These are phyloP conservation scores for Plasmodium billcollinsi DNA, from an alignment of 169 alveolate genomes.

Conservation along the genomic window DNA sequence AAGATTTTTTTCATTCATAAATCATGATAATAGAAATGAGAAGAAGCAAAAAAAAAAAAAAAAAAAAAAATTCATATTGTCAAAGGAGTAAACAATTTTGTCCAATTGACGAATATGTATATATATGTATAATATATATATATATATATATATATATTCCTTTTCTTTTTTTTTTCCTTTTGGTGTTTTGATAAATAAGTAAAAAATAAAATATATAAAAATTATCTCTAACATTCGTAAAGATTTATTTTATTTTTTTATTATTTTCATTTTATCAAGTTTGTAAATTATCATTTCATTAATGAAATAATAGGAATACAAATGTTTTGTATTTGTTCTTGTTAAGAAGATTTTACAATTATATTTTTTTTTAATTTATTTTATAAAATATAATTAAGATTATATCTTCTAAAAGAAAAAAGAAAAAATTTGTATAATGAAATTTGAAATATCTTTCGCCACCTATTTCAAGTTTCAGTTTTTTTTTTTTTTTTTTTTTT, in stretches of 20 bases:
- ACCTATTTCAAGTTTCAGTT: conserved; percentile 37
- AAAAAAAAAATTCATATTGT: background rate
- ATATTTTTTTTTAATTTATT: conserved; percentile 36
- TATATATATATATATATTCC: too few relatives aligned
- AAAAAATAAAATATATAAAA: conserved; percentile 27
- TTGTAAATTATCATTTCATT: background rate
- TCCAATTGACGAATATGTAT: too few relatives aligned
- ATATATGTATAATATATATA: too few relatives aligned
- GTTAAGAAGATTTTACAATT: conserved; percentile 54
- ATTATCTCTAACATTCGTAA: too few relatives aligned
- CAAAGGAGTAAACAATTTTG: too few relatives aligned
- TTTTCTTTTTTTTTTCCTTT: conserved; percentile 19
- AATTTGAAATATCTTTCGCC: conserved; percentile 76
- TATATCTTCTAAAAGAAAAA: conserved; percentile 35
- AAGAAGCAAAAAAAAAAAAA: conserved; percentile 50
- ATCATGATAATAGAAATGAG: conserved; percentile 11
- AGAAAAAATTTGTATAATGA: conserved; percentile 18
- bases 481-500: conserved; percentile 43
- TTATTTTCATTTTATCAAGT: background rate
- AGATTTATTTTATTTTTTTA: conserved; percentile 6
- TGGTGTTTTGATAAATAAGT: conserved; percentile 12
- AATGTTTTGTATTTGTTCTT: background rate
- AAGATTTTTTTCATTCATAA: conserved; percentile 24
- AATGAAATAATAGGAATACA: too few relatives aligned
- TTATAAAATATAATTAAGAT: conserved; percentile 42